Evolutionary conservation across 208 protist genomes (phyloP), one percentile per base, ranked within the genome.

Genomic region (Wallacemonas sp.): DNA sequence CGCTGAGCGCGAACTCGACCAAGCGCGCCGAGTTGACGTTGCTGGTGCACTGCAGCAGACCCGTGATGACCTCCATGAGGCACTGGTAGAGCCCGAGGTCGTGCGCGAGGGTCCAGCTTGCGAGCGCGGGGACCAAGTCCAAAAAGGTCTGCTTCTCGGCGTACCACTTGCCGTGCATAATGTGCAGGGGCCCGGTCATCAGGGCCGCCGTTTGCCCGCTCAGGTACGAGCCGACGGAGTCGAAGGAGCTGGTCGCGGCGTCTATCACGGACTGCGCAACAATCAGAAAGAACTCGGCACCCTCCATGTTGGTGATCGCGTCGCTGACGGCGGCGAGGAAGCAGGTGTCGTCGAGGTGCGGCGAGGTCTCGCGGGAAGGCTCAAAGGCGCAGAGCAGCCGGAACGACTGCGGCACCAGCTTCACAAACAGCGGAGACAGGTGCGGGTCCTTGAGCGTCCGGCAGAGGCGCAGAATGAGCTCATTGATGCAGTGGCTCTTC

Each of bases 91-190:
- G 72, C 3, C 61, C 50, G 5, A 57, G 26, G 33, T 71, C 76
- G 67, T 82, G 76, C 16, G 48, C 36, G 41, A 77, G 42, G n/a
- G 76, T 77, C 57, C 76, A 72, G 32, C 33, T 38, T 41, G 87
- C 72, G 12, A 92, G 69, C 20, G 85, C 45, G 16, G 89, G 86
- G 28, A 95, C 31, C 10, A 95, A 52, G 38, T 90, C 81, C 14
- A 95, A 73, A 64, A 95, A 95, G 11, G 91, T 69, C 11, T 86
- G 77, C 66, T 93, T 91, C 52, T 85, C 79, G 25, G 84, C 84
- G 16, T 74, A 79, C 57, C 73, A 90, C 61, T 88, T 86, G 26
- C 52, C 52, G 52, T 59, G 52, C 52, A 59, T 59, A 22, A 59
- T 59, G 52, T 71, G 71, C 48, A 92, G 84, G 59, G 42, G 74